Evolutionary conservation across 805 yeast genomes (phyloP).

Genomic region (Kuraishia molischiana): DNA sequence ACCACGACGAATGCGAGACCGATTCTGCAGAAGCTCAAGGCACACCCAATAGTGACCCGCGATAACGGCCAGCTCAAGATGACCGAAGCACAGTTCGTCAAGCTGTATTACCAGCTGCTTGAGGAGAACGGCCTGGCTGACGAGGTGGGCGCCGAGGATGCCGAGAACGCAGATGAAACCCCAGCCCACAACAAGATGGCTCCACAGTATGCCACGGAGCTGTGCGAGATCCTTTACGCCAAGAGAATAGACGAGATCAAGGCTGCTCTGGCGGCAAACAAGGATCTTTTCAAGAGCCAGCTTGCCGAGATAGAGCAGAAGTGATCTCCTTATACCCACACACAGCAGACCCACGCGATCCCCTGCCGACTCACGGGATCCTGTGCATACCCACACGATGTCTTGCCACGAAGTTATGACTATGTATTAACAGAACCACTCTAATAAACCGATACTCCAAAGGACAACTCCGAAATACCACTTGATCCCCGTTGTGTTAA

Average conservation of each 20-base stretch:
- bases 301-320: not conserved
- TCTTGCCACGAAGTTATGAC: too few relatives aligned
- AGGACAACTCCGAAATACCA: too few relatives aligned
- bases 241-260: constrained; percentile 14
- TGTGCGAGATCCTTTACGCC: constrained; percentile 13
- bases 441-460: too few relatives aligned
- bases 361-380: too few relatives aligned
- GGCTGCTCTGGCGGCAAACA: constrained; percentile 6
- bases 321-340: too few relatives aligned
- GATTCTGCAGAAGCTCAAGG: constrained; percentile 8
- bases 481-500: too few relatives aligned
- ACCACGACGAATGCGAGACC: constrained; percentile 5
- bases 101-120: constrained; percentile 11
- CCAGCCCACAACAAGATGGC: constrained; percentile 7
- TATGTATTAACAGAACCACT: too few relatives aligned
- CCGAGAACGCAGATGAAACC: constrained; percentile 3
- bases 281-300: not conserved
- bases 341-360: too few relatives aligned
- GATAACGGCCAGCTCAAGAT: constrained; percentile 5
- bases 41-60: constrained; percentile 16
- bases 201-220: constrained; percentile 11
- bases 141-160: constrained; percentile 1
- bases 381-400: too few relatives aligned
- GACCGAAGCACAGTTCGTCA: constrained; percentile 9
- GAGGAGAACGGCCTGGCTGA: constrained; percentile 6